phyloP scores from a whole-genome alignment of 495 filamentous ascomycete species.

The Glarea lozoyensis region DNA sequence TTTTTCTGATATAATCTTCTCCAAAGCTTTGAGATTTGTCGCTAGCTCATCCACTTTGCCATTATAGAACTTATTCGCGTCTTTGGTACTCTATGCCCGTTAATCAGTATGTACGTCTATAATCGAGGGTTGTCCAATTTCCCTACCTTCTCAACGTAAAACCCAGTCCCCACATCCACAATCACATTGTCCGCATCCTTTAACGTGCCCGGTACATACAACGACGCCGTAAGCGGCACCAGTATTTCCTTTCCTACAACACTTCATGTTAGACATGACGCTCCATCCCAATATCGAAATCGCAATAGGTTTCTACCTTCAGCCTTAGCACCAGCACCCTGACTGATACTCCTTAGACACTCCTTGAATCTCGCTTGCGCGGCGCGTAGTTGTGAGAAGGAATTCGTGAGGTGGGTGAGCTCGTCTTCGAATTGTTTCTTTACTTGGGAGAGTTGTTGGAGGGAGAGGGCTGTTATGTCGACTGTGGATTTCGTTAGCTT shows the following conservation, averaged over 20 bases:
- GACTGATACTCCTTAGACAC: constrained; percentile 47
- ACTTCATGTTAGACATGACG: background rate
- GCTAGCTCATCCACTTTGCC: constrained; percentile 74
- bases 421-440: constrained; percentile 96
- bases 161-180: constrained; percentile 94
- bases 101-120: background rate
- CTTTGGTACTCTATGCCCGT: constrained; percentile 47
- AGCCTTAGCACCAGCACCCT: constrained; percentile 14
- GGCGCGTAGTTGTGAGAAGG: constrained; percentile 77
- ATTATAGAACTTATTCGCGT: constrained; percentile 78
- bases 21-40: constrained; percentile 72
- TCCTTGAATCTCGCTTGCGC: constrained; percentile 89
- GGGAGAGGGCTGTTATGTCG: constrained; percentile 36
- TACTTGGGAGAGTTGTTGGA: constrained; percentile 48
- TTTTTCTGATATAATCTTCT: constrained; percentile 79
- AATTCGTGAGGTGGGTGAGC: constrained; percentile 82
- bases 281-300: background rate
- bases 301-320: constrained; percentile 7
- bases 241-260: constrained; percentile 57
- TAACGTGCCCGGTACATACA: constrained; percentile 84
- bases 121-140: background rate
- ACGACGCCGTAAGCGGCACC: constrained; percentile 82
- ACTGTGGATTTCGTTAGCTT: constrained; percentile 12
- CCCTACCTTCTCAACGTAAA: constrained; percentile 85
- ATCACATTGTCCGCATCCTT: constrained; percentile 72